These are phyloP conservation scores for Eucalyptus leucophloia DNA, from an alignment of 345 rosid species.

Conservation along the genomic window DNA sequence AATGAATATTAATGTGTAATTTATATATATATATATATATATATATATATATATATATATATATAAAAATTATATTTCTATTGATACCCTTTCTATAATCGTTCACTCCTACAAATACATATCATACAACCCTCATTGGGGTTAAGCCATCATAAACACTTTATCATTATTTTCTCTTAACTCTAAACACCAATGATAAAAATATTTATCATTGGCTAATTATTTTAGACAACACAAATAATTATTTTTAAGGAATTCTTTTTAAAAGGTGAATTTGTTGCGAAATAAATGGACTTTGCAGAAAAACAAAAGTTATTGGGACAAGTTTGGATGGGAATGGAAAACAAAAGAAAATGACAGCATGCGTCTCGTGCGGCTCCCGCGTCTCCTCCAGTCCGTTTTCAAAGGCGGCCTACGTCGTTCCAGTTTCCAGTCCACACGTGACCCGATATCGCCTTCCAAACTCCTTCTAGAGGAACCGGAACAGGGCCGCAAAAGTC, in stretches of 20 bases:
- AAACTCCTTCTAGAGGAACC: background rate
- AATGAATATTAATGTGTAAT: too few species aligned
- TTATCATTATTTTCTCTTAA: too few species aligned
- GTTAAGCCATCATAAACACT: too few species aligned
- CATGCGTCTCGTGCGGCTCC: background rate
- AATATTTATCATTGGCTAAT: too few species aligned
- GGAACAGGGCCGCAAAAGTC: background rate
- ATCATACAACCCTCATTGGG: too few species aligned
- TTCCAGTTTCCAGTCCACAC: background rate
- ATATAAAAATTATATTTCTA: too few species aligned
- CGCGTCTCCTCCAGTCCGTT: background rate
- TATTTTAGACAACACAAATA: background rate
- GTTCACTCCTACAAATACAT: too few species aligned
- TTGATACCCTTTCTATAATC: too few species aligned
- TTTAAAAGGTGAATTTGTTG: background rate
- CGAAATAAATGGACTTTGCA: background rate
- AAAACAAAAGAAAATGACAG: background rate
- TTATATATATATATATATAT: too few species aligned
- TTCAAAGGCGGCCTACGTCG: background rate
- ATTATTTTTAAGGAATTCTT: too few species aligned
- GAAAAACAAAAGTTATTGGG: background rate
- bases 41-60: too few species aligned
- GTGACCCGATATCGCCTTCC: background rate
- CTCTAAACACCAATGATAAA: too few species aligned
- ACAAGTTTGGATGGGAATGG: background rate